These are phyloP conservation scores for Entomortierella lignicola DNA, from an alignment of 192 early-diverging fungal species.

Conservation along the genomic window DNA sequence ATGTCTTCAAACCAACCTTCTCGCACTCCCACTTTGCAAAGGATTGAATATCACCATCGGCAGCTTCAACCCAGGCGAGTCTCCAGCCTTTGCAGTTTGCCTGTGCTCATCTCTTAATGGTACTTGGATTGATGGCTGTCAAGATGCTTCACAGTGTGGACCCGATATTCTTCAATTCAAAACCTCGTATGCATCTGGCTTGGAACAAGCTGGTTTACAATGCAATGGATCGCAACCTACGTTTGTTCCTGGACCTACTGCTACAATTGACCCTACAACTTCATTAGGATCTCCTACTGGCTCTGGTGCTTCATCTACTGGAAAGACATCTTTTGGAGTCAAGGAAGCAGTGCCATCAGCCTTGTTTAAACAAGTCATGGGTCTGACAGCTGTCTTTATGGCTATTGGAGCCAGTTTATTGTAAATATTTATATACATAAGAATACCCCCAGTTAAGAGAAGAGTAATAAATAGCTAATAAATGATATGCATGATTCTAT, in stretches of 20 bases:
- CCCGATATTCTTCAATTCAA: slow-evolving; percentile 19
- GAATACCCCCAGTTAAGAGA: not conserved
- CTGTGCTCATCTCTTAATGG: slow-evolving; percentile 29
- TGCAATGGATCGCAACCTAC: slow-evolving; percentile 1
- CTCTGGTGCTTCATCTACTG: not conserved
- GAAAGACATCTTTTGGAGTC: not conserved
- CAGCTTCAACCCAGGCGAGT: not conserved
- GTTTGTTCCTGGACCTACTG: not conserved
- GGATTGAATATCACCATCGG: slow-evolving; percentile 30
- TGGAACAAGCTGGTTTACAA: slow-evolving; percentile 20
- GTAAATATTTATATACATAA: not conserved
- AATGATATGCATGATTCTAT: too few relatives aligned
- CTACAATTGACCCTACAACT: not conserved
- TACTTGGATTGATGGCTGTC: slow-evolving; percentile 33
- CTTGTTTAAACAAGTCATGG: not conserved
- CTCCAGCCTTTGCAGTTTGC: slow-evolving; percentile 19
- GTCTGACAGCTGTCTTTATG: not conserved
- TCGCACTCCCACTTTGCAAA: slow-evolving; percentile 20
- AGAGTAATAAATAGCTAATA: too few relatives aligned
- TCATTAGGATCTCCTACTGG: not conserved
- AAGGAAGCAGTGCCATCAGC: not conserved
- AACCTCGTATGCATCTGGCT: slow-evolving; percentile 2
- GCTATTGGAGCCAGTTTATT: not conserved
- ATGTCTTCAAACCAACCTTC: slow-evolving; percentile 29
- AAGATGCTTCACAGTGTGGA: slow-evolving; percentile 5